Evolutionary conservation across 2,329 filamentous ascomycete genomes (phyloP).

Genomic region (Colletotrichum lini): DNA sequence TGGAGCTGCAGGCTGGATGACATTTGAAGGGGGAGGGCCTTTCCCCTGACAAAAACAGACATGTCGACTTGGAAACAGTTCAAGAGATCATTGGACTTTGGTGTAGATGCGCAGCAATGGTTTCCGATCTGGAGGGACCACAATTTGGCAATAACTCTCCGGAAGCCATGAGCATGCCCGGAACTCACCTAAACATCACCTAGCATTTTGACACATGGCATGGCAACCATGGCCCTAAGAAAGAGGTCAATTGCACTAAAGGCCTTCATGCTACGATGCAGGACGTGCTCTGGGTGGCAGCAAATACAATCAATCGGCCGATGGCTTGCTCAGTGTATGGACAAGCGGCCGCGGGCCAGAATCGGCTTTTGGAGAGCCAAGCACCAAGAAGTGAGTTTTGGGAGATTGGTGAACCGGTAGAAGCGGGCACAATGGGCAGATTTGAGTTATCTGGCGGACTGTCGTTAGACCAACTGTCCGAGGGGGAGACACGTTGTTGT

Average conservation of each 20-base stretch:
- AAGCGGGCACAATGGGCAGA: neutral
- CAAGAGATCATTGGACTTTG: no score
- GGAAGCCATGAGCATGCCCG: neutral
- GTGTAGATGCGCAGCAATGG: no score
- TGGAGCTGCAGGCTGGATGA: neutral
- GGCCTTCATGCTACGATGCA: no score
- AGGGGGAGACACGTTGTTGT: neutral
- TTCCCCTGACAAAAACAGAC: no score
- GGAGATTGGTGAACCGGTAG: neutral
- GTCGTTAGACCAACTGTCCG: neutral
- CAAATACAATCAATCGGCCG: no score
- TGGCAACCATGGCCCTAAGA: no score
- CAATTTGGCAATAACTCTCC: no score
- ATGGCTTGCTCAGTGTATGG: neutral
- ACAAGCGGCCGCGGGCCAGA: neutral
- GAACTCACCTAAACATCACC: neutral
- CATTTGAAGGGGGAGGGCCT: neutral
- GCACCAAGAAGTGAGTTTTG: neutral
- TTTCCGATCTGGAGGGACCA: no score
- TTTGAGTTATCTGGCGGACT: neutral
- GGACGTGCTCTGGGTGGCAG: no score
- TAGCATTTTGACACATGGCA: no score
- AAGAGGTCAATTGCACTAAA: no score
- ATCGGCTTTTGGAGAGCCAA: neutral
- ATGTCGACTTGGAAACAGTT: no score